Evolutionary conservation across 2,329 filamentous ascomycete species (phyloP), one percentile per base, ranked within the genome.

Genomic region (Colletotrichum aenigma): DNA sequence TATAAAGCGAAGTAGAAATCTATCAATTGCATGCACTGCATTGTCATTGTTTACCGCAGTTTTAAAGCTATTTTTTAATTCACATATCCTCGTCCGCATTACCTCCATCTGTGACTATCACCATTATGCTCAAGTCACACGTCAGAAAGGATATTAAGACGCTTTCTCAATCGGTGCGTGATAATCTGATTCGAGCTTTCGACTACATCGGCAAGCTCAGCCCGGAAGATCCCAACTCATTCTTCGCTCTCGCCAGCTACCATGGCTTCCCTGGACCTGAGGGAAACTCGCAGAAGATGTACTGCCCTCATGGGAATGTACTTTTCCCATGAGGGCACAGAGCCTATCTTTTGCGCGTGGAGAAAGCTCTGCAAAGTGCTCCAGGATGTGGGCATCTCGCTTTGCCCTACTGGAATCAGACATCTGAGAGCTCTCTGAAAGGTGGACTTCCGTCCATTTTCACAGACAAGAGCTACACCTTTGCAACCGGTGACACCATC

Each of bases 311-410:
- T 65, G 78, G 70, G n/a, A 81, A 79, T 62, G 74, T 80, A 32
- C 75, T 81, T 9, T 81, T 80, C 67, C 79, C 81, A 5, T n/a
- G n/a, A n/a, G n/a, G n/a, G 81, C 81, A 83, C 70, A 78, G 81
- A 24, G 81, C 80, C 15, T 82, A 82, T 58, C 68, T 82, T 12
- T 55, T 77, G 3, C 74, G 74, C 3, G 72, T 82, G 4, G 81
- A 83, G 71, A 56, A 78, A 21, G 79, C 79, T n/a, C 75, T 80
- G 2, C 76, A 68, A 21, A 74, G 61, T 3, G 68, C 69, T 70
- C 34, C 65, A n/a, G 18, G 71, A 55, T 60, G 79, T 78, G 34
- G 30, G 4, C 7, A 43, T 52, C 8, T 65, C 21, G 62, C 68
- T n/a, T 64, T 82, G 9, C 79, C 79, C 12, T 82, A 74, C 48